Evolutionary conservation across 495 filamentous ascomycete genomes (phyloP), one percentile per base, ranked within the genome.

Genomic region (Lindgomyces ingoldianus): DNA sequence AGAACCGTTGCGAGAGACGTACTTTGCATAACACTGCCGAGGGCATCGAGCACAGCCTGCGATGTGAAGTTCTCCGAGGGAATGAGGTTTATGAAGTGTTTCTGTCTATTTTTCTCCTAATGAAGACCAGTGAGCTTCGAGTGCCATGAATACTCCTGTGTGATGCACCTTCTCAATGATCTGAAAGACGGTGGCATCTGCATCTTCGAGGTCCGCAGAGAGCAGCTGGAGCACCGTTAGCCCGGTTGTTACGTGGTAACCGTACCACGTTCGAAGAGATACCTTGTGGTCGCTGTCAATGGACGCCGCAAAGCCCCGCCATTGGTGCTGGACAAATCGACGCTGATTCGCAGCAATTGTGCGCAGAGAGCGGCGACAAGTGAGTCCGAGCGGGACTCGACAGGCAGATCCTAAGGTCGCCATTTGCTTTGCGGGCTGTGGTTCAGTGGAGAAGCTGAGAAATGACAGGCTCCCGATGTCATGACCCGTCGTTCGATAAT

Each of bases 11-110:
- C 16, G 46, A 44, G 39, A 33, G 27, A 49, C 88, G 55, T 80
- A 94, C 91, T 98, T 79, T 98, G 93, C 94, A 98, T 98, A 25
- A 95, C 89, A 81, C 93, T 97, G 72, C 94, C 94, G 59, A 98
- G 80, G 9, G 93, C 92, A 84, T 98, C 94, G 39, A 97, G 85
- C 11, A 98, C 94, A 21, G 94, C 91, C 75, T 97, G 91, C 16
- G 94, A 97, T 10, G 94, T 98, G 76, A 98, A 98, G 79, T 98
- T 98, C 78, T 98, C 94, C 21, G 94, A 98, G 16, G 94, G 94
- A 64, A 98, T 98, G 57, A 98, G 85, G 79, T 98, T 98, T 77
- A 98, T 93, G 75, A 96, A 98, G 72, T 97, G 89, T 77, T 96
- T 93, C 74, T 98, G 94, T 64, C 94, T 84, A 62, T 81, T 81